phyloP scores from a whole-genome alignment of 306 rosid species.

The Cyamopsis tetragonoloba region DNA sequence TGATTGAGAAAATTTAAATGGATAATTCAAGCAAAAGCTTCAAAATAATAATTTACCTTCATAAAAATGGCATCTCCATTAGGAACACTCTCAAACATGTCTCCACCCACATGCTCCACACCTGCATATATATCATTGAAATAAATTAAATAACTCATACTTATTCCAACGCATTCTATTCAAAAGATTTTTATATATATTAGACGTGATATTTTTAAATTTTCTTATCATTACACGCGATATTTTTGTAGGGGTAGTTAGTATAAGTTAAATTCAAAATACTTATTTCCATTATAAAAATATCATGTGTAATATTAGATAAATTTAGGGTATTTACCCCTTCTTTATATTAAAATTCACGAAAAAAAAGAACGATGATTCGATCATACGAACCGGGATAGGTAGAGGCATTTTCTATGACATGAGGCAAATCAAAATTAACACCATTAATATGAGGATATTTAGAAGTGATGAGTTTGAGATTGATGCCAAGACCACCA shows the following conservation, averaged over 20 bases:
- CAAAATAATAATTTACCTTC: slow-evolving; percentile 36
- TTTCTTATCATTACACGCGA: no score
- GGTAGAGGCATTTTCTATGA: slow-evolving; percentile 37
- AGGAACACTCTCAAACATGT: slow-evolving; percentile 47
- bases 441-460: slow-evolving; percentile 40
- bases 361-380: background rate
- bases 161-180: background rate
- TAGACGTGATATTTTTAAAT: no score
- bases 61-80: slow-evolving; percentile 34
- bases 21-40: background rate
- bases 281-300: no score
- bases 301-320: no score
- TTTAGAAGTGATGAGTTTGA: slow-evolving; percentile 43
- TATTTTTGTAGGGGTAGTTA: no score
- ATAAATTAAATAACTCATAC: background rate
- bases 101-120: slow-evolving; percentile 38
- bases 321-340: no score
- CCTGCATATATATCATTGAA: slow-evolving; percentile 25
- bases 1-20: no score
- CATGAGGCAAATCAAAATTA: slow-evolving; percentile 51
- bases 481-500: slow-evolving; percentile 53
- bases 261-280: no score
- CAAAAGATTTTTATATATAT: background rate
- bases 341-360: background rate
- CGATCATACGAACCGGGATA: slow-evolving; percentile 28